These are phyloP conservation scores for Salix brachista DNA, from an alignment of 345 rosid genomes.

Conservation along the genomic window DNA sequence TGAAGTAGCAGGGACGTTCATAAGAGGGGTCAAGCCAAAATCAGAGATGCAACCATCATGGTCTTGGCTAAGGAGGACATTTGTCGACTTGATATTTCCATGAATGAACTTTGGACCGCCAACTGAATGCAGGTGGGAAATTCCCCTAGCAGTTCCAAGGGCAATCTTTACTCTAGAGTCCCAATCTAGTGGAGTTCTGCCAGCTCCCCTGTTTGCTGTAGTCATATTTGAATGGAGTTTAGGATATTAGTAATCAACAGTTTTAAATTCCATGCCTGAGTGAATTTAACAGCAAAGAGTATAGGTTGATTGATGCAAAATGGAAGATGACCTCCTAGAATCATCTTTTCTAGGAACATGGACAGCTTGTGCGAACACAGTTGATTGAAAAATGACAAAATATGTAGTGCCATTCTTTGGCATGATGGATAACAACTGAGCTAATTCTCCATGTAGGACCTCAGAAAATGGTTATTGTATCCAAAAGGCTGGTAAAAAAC, in stretches of 20 bases:
- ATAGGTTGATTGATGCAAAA: not conserved
- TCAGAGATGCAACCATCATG: constrained; percentile 56
- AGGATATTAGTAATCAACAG: not conserved
- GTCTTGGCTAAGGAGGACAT: constrained; percentile 62
- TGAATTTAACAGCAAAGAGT: not conserved
- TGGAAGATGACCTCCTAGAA: not conserved
- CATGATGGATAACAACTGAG: not conserved
- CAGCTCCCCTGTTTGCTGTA: constrained; percentile 55
- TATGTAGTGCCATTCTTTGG: not conserved
- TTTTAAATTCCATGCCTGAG: not conserved
- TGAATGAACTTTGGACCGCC: constrained; percentile 75
- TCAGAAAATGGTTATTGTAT: not conserved
- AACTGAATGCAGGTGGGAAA: constrained; percentile 65
- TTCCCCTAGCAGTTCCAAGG: constrained; percentile 61
- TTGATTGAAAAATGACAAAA: not conserved
- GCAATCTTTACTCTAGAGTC: constrained; percentile 61
- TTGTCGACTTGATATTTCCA: constrained; percentile 83
- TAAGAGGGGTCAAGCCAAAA: constrained; percentile 61
- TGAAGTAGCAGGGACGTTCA: constrained; percentile 57
- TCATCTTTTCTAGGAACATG: not conserved
- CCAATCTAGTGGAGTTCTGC: constrained; percentile 66
- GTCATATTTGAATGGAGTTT: constrained; percentile 11
- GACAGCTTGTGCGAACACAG: not conserved
- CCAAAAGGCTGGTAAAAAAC: not conserved
- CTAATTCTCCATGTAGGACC: not conserved